Evolutionary conservation across 306 rosid species (phyloP).

Genomic region (Sophora flavescens): DNA sequence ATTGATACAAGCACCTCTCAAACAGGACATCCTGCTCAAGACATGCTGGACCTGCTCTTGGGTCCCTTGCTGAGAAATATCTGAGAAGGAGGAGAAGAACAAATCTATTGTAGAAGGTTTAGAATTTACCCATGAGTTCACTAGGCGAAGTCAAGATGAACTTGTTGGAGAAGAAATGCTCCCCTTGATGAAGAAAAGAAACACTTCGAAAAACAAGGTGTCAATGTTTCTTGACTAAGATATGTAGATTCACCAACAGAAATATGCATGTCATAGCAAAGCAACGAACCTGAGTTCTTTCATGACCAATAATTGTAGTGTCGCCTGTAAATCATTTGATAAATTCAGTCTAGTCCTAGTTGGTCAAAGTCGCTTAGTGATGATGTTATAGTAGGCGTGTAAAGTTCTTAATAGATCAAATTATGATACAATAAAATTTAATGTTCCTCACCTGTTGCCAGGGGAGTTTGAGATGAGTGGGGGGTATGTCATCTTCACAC

Average conservation of each 20-base stretch:
- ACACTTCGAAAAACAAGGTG: slow-evolving; percentile 75
- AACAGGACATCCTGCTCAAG: slow-evolving; percentile 76
- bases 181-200: slow-evolving; percentile 63
- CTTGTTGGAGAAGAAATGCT: slow-evolving; percentile 51
- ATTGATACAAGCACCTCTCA: slow-evolving; percentile 35
- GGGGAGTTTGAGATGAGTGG: neutral
- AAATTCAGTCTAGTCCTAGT: slow-evolving; percentile 17
- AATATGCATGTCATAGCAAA: slow-evolving; percentile 27
- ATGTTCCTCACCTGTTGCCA: neutral
- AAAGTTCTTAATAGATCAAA: slow-evolving; percentile 40
- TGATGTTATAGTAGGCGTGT: slow-evolving; percentile 17
- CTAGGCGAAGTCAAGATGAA: slow-evolving; percentile 48
- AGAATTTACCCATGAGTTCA: slow-evolving; percentile 47
- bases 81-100: slow-evolving; percentile 54
- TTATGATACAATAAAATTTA: slow-evolving; percentile 22
- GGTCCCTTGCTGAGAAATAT: slow-evolving; percentile 76
- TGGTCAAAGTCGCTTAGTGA: slow-evolving; percentile 13
- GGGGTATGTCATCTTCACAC: neutral
- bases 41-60: slow-evolving; percentile 80
- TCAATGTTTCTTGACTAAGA: slow-evolving; percentile 65
- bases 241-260: slow-evolving; percentile 34
- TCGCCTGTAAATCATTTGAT: slow-evolving; percentile 31
- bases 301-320: slow-evolving; percentile 4
- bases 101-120: slow-evolving; percentile 44
- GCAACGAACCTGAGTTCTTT: slow-evolving; percentile 11